These are phyloP conservation scores for Ceratobasidium sp. DNA, from an alignment of 1,284 basidiomycete genomes.

Conservation along the genomic window DNA sequence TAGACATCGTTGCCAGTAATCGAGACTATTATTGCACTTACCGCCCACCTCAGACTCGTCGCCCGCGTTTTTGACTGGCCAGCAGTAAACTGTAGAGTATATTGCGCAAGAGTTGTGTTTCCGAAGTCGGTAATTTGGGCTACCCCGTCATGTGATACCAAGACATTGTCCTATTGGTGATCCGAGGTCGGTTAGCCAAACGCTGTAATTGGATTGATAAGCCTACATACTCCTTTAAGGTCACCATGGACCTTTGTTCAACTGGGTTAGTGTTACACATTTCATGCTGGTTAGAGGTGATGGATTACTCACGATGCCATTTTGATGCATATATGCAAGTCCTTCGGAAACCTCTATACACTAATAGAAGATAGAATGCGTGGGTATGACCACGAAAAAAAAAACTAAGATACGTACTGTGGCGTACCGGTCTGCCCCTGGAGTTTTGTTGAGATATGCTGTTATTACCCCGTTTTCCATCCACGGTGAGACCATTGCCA, in stretches of 20 bases:
- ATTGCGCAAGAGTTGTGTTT: background rate
- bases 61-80: background rate
- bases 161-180: constrained; percentile 5
- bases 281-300: background rate
- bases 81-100: background rate
- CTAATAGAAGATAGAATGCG: background rate
- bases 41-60: background rate
- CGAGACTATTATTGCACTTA: background rate
- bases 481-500: constrained; percentile 38
- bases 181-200: background rate
- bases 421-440: background rate
- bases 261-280: background rate
- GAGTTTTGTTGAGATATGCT: background rate
- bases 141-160: background rate
- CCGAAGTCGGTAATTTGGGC: constrained; percentile 21
- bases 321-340: constrained; percentile 16
- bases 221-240: background rate
- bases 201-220: background rate
- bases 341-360: constrained; percentile 15
- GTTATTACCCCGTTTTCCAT: constrained; percentile 1
- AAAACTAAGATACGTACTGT: background rate
- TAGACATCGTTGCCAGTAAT: background rate
- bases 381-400: background rate
- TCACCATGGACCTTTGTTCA: constrained; percentile 15
- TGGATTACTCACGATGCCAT: background rate